phyloP scores from a whole-genome alignment of 768 basidiomycete species.

The Lactarius vividus region DNA sequence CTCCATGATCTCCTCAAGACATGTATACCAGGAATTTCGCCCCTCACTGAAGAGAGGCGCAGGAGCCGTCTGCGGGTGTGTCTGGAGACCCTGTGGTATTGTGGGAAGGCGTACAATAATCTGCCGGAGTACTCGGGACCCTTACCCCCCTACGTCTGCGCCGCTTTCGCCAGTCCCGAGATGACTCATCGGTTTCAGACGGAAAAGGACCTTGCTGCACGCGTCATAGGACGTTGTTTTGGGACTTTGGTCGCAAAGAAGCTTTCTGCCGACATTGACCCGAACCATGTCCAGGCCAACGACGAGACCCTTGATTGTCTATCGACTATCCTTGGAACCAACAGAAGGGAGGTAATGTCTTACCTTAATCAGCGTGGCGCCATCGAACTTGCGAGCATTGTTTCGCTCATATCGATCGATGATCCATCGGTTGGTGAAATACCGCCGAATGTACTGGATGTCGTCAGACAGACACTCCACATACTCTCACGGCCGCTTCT shows the following conservation, averaged over 20 bases:
- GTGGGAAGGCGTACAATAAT: slow-evolving; percentile 2
- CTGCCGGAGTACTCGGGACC: neutral
- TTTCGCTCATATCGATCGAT: neutral
- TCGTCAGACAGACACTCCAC: neutral
- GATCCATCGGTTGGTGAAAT: neutral
- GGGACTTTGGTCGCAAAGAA: neutral
- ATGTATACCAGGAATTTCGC: neutral
- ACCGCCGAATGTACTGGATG: neutral
- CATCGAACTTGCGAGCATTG: neutral
- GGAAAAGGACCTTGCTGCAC: neutral
- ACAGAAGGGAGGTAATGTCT: neutral
- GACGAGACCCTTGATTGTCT: neutral
- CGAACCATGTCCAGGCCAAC: neutral
- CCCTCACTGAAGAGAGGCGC: neutral
- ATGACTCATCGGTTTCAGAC: neutral
- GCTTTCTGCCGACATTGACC: neutral
- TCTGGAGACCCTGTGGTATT: slow-evolving; percentile 3
- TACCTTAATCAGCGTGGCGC: neutral
- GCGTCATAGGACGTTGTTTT: neutral
- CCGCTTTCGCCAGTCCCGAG: neutral
- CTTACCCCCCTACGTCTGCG: neutral
- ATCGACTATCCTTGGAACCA: neutral
- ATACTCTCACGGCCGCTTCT: neutral
- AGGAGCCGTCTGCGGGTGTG: neutral
- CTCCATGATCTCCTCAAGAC: slow-evolving; percentile 1